Base-by-base conservation (phyloP, 371 early-diverging fungal species). In the Batkoa obscura region DNA sequence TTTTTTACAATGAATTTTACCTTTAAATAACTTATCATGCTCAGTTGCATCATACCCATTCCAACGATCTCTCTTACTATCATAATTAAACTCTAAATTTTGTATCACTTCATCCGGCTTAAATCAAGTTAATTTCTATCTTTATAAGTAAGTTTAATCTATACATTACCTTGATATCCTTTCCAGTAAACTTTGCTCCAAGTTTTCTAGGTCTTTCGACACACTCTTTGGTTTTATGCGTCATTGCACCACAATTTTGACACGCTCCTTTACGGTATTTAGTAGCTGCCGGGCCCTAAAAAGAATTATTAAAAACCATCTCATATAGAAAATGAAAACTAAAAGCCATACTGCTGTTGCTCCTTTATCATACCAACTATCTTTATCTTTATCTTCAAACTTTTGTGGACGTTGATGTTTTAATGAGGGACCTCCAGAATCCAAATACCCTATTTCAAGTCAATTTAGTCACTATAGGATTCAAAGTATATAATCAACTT, bases 51-150 rank as follows among this genome's bases (percentile, higher is more conserved):
- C 90, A 65, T 95, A 97, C 6, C 94, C 95, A 57, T 93, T 94
- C 94, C 95, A 95, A 30, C 90, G 80, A 73, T 97, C 98, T 39
- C 96, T 73, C 64, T 97, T 97, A 17, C 85, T 92, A 60, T 95
- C 98, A 72, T 86, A 97, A 52, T 80, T 76, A 36, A 91, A 66
- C n/a, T 81, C 72, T 5, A 88, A 71, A n/a, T 77, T 62, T 58
- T 77, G 76, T n/a, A 93, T 66, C 31, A 79, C 72, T 61, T 97
- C 94, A 66, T 94, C 93, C 3, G 85, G 69, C 61, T 66, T 34
- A 52, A 37, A 2, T 5, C 10, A n/a, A n/a, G n/a, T n/a, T n/a
- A n/a, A n/a, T n/a, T n/a, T n/a, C n/a, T n/a, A n/a, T n/a, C n/a
- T n/a, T n/a, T n/a, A n/a, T n/a, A n/a, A n/a, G n/a, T n/a, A n/a